phyloP scores from a whole-genome alignment of 2,329 filamentous ascomycete species.

The Sporothrix globosa region DNA sequence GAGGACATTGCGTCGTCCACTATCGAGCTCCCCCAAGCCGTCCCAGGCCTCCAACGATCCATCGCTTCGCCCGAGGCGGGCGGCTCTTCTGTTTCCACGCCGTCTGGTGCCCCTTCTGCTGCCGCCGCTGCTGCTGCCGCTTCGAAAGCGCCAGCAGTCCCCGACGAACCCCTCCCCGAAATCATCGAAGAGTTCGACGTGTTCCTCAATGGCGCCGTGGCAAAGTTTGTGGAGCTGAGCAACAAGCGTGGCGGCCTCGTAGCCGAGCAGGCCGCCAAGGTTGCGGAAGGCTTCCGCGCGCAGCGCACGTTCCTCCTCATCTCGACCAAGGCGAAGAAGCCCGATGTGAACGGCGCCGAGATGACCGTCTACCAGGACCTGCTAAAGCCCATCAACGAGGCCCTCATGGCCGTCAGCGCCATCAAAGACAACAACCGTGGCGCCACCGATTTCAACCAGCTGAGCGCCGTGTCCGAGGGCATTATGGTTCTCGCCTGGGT shows the following conservation, averaged over 20 bases:
- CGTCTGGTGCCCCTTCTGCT: conserved; percentile 44
- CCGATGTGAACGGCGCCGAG: conserved; percentile 65
- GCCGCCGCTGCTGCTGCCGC: conserved; percentile 45
- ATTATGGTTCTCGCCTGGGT: conserved; percentile 92
- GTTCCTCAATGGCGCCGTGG: conserved; percentile 73
- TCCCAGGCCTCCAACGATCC: conserved; percentile 51
- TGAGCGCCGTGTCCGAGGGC: conserved; percentile 86
- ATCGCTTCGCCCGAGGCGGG: conserved; percentile 43
- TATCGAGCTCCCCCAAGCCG: conserved; percentile 60
- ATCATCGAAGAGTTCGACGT: conserved; percentile 86
- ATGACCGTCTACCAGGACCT: conserved; percentile 72
- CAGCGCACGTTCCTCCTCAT: conserved; percentile 88
- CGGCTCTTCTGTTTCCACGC: conserved; percentile 42
- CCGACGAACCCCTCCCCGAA: conserved; percentile 66
- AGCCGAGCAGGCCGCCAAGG: conserved; percentile 70
- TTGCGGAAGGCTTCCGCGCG: conserved; percentile 71
- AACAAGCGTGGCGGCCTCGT: conserved; percentile 76
- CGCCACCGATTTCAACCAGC: conserved; percentile 74
- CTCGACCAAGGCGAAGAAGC: conserved; percentile 89
- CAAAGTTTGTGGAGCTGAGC: conserved; percentile 77
- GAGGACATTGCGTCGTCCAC: conserved; percentile 91
- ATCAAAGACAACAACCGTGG: conserved; percentile 81
- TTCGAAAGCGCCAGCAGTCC: conserved; percentile 47
- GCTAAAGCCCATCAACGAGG: conserved; percentile 82
- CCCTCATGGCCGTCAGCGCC: conserved; percentile 75